Evolutionary conservation across 164 flowering plant genomes (phyloP).

Genomic region (Vitis cinerea): DNA sequence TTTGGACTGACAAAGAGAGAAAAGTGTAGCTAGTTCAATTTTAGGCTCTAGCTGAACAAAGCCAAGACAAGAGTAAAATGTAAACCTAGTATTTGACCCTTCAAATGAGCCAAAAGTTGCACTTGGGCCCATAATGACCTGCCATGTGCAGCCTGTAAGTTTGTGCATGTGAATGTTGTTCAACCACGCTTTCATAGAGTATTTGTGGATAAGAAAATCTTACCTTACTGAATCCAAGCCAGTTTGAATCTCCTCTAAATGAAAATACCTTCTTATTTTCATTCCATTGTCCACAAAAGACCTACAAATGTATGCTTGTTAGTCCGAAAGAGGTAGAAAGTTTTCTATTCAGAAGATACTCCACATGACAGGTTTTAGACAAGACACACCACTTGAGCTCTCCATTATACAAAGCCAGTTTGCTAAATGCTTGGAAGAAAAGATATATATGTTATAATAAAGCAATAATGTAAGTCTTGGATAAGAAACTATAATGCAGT

Average conservation of each 20-base stretch:
- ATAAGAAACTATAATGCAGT: too few species aligned
- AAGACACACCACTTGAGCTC: too few species aligned
- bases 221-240: conserved; percentile 94
- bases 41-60: not conserved
- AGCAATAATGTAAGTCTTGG: too few species aligned
- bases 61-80: not conserved
- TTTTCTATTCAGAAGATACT: too few species aligned
- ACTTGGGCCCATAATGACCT: not conserved
- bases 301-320: conserved; percentile 36
- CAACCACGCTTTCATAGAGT: not conserved
- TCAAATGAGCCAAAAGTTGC: not conserved
- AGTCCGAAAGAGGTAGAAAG: not conserved
- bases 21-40: not conserved
- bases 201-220: not conserved
- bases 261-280: conserved; percentile 54
- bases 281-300: conserved; percentile 72
- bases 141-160: not conserved
- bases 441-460: not conserved
- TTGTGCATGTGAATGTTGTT: not conserved
- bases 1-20: not conserved
- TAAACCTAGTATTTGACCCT: not conserved
- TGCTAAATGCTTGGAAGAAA: not conserved
- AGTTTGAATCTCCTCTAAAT: conserved; percentile 85
- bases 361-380: too few species aligned
- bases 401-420: not conserved